Percentiles rank a stretch among this genome's conserved stretches.
Evolutionary conservation across 2,329 filamentous ascomycete species (phyloP).

Genomic region (Fusarium hainanense): DNA sequence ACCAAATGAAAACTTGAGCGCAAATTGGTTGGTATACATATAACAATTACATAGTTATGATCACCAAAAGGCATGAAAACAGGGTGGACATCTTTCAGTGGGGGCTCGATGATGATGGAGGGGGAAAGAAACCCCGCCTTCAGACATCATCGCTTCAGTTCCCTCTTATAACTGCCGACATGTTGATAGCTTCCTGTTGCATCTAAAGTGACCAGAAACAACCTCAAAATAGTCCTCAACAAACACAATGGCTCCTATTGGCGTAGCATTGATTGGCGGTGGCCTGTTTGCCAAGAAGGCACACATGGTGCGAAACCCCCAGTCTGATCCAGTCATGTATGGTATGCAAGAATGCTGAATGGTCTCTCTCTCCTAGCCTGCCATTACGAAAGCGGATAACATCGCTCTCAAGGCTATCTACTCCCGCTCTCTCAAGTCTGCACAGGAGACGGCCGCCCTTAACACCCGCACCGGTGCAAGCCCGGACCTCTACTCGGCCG

Average conservation of each 20-base stretch:
- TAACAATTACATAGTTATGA: not conserved
- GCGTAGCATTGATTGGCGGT: constrained; percentile 71
- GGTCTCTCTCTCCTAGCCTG: constrained; percentile 56
- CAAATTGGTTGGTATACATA: not conserved
- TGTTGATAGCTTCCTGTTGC: constrained; percentile 11
- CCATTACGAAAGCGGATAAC: constrained; percentile 62
- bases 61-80: not conserved
- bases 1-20: not conserved
- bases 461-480: constrained; percentile 46
- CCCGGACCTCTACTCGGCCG: constrained; percentile 68
- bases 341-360: constrained; percentile 20
- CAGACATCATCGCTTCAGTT: constrained; percentile 12
- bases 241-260: constrained; percentile 52
- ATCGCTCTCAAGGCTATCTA: constrained; percentile 73
- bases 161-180: constrained; percentile 24
- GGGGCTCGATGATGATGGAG: constrained; percentile 17
- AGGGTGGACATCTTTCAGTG: constrained; percentile 2
- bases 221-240: constrained; percentile 9
- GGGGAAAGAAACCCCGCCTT: constrained; percentile 18
- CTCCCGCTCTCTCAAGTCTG: constrained; percentile 70
- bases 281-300: constrained; percentile 71
- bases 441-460: constrained; percentile 58
- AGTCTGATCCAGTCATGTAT: constrained; percentile 2
- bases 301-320: constrained; percentile 59
- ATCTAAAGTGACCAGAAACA: not conserved